Percentiles rank a stretch among this genome's conserved stretches.
Conservation (phyloP, 2,329 filamentous ascomycete genomes). For the Fusarium tjaetaba region DNA sequence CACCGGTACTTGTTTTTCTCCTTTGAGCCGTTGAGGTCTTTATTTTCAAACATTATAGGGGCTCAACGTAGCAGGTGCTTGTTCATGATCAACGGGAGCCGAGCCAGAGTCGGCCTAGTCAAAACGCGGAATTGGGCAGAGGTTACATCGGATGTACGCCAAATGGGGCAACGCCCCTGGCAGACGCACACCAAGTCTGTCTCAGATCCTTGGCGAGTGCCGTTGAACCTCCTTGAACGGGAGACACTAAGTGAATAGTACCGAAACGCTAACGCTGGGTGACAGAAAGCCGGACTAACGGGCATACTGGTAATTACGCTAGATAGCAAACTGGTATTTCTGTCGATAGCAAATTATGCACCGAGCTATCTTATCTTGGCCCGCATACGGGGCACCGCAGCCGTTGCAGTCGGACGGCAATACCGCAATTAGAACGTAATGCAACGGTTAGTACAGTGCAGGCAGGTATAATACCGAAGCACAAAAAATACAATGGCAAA, state of each 20-base stretch:
- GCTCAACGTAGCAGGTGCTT: neutral
- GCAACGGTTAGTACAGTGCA: neutral
- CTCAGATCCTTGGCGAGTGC: neutral
- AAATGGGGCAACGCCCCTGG: neutral
- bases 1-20: neutral
- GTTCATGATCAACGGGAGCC: neutral
- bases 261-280: neutral
- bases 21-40: neutral
- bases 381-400: conserved; percentile 42
- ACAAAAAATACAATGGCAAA: neutral
- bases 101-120: neutral
- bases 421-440: neutral
- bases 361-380: neutral
- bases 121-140: neutral
- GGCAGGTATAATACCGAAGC: neutral
- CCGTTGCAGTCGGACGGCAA: conserved; percentile 3
- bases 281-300: neutral
- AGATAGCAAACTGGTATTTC: neutral
- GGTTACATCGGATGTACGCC: neutral
- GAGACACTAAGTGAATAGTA: neutral
- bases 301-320: too few relatives aligned
- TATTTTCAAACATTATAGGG: neutral
- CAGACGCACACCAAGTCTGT: neutral
- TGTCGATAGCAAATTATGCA: neutral
- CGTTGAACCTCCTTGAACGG: neutral